Conservation (phyloP, 768 basidiomycete genomes). For the Mrakia blollopis region DNA sequence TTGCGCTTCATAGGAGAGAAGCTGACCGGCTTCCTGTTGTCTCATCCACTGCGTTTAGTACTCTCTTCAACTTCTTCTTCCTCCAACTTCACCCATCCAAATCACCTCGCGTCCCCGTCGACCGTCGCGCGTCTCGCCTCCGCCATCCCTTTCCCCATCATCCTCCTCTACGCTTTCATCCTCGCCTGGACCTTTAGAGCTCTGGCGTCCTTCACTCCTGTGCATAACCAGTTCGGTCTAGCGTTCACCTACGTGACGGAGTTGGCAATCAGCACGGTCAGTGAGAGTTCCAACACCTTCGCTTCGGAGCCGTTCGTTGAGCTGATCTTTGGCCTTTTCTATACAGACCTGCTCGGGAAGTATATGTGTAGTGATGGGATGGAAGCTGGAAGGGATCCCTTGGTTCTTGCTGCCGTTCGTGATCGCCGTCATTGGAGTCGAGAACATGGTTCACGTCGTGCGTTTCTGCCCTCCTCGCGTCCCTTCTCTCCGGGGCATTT, state of each 20-base stretch:
- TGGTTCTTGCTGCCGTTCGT: constrained; percentile 85
- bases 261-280: constrained; percentile 79
- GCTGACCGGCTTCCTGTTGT: too few species aligned
- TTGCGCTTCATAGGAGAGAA: too few species aligned
- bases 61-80: background rate
- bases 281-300: constrained; percentile 4
- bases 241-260: constrained; percentile 91
- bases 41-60: background rate
- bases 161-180: constrained; percentile 70
- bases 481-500: background rate
- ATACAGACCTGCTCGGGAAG: constrained; percentile 28
- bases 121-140: constrained; percentile 50
- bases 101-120: constrained; percentile 40
- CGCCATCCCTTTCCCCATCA: constrained; percentile 57
- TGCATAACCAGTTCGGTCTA: constrained; percentile 85
- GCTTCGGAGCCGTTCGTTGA: background rate
- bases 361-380: constrained; percentile 28
- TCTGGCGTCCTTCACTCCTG: constrained; percentile 69
- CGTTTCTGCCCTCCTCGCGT: constrained; percentile 35
- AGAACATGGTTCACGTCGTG: constrained; percentile 95
- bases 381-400: constrained; percentile 31
- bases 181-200: constrained; percentile 69
- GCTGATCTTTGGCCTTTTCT: background rate
- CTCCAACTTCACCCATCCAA: constrained; percentile 34
- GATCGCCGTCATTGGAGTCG: constrained; percentile 89